Base-by-base conservation (phyloP, 306 rosid genomes). In the Citrullus amarus region DNA sequence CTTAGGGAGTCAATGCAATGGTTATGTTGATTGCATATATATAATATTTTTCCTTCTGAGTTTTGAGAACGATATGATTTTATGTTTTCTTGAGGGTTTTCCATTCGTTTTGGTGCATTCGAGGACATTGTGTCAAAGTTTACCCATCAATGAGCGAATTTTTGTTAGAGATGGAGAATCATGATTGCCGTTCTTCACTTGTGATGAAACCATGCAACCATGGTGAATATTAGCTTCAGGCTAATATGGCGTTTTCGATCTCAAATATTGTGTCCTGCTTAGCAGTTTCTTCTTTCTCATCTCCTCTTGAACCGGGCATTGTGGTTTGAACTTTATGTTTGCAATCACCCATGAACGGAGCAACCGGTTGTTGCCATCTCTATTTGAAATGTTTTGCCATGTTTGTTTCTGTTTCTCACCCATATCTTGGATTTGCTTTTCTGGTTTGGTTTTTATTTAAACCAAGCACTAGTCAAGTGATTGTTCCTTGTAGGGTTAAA, bases 1-100 rank as follows among this genome's bases (percentile, higher is more conserved):
- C 77, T 65, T 50, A 4, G 77, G 43, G 43, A 30, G 25, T 72
- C 60, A 15, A 46, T 25, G 59, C 57, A 25, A 71, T 71, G 12
- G 53, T 22, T 72, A 51, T 51, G 77, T 72, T 22, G 77, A 72
- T 72, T 72, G 77, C 58, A 44, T 22, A 46, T 70, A 44, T 46
- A 71, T 46, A 15, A 32, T 28, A 13, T 14, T 34, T 63, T 38
- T 32, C 12, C 46, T 70, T 70, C 39, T 20, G 8, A 17, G 25
- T 41, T 50, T 50, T 8, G 43, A 48, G 22, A 71, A 25, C 1
- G 7, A 48, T 30, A 8, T 2, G 15, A 50, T 50, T 11, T 1
- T 50, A 72, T 15, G 44, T 14, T 72, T 72, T 15, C 58, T 72
- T 0, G 8, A 25, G 58, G 39, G 57, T 72, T 25, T 51, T 17